Percentiles rank a stretch among this genome's conserved stretches.
Evolutionary conservation across 1,139 yeast genomes (phyloP).

Genomic region (Kodamaea arcana): DNA sequence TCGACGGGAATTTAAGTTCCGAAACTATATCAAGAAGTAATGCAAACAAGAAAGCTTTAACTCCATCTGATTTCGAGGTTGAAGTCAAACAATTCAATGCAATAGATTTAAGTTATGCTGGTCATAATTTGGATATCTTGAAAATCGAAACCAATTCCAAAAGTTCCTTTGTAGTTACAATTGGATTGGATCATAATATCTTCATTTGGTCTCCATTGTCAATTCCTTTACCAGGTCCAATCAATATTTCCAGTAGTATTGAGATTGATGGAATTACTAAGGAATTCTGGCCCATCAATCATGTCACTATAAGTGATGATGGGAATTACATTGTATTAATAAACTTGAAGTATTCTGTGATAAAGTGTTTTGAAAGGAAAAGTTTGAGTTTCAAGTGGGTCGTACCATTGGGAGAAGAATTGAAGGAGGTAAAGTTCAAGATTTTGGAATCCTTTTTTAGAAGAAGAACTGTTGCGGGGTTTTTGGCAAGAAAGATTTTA

Average conservation of each 20-base stretch:
- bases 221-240: constrained; percentile 25
- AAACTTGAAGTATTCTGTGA: constrained; percentile 42
- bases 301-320: constrained; percentile 54
- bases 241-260: constrained; percentile 41
- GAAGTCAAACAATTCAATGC: constrained; percentile 25
- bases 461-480: constrained; percentile 48
- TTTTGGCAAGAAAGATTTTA: constrained; percentile 42
- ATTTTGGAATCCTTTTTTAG: constrained; percentile 61
- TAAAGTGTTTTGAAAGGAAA: constrained; percentile 58
- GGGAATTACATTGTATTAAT: constrained; percentile 60
- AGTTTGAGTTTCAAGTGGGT: constrained; percentile 55
- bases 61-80: constrained; percentile 15
- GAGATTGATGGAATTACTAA: constrained; percentile 28
- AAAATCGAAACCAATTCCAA: constrained; percentile 51
- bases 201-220: constrained; percentile 71
- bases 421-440: constrained; percentile 21
- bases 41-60: constrained; percentile 4
- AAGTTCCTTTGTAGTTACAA: constrained; percentile 59
- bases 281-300: constrained; percentile 67
- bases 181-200: constrained; percentile 70
- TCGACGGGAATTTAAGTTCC: constrained; percentile 5
- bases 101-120: constrained; percentile 41
- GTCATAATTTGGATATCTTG: constrained; percentile 62
- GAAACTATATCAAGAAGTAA: constrained; percentile 2
- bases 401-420: constrained; percentile 17